These are phyloP conservation scores for Bruguiera sexangula DNA, from an alignment of 345 rosid species.

Conservation along the genomic window DNA sequence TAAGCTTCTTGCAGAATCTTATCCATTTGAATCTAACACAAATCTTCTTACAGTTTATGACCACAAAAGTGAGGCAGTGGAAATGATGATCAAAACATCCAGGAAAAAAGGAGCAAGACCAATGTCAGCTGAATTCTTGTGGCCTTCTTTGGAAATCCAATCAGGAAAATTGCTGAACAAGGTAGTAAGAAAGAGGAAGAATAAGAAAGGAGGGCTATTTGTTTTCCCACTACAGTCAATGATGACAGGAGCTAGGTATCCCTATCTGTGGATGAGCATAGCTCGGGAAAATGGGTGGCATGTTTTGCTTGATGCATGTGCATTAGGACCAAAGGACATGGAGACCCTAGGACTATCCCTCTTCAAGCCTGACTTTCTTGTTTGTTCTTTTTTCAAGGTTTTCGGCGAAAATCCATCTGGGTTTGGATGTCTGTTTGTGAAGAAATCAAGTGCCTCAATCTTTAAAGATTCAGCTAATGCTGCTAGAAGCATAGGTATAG, in stretches of 20 bases:
- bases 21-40: constrained; percentile 46
- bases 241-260: constrained; percentile 64
- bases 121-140: constrained; percentile 58
- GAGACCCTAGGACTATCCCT: constrained; percentile 80
- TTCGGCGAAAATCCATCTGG: constrained; percentile 75
- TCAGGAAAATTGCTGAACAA: constrained; percentile 51
- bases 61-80: constrained; percentile 62
- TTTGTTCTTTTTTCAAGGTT: constrained; percentile 71
- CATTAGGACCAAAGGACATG: constrained; percentile 78
- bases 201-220: constrained; percentile 52
- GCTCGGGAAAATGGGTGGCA: constrained; percentile 83
- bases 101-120: constrained; percentile 56
- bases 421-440: constrained; percentile 72
- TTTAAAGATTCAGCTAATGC: constrained; percentile 30
- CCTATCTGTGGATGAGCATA: constrained; percentile 70
- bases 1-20: constrained; percentile 70
- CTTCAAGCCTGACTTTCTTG: constrained; percentile 76
- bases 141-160: constrained; percentile 53
- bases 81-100: constrained; percentile 45
- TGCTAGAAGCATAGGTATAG: constrained; percentile 33
- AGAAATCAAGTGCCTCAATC: constrained; percentile 47
- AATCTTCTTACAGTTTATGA: constrained; percentile 77
- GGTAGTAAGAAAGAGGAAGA: constrained; percentile 36
- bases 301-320: constrained; percentile 73
- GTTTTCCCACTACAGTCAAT: constrained; percentile 83